Conservation (phyloP, 2,329 filamentous ascomycete species). For the Penicillium sp. region DNA sequence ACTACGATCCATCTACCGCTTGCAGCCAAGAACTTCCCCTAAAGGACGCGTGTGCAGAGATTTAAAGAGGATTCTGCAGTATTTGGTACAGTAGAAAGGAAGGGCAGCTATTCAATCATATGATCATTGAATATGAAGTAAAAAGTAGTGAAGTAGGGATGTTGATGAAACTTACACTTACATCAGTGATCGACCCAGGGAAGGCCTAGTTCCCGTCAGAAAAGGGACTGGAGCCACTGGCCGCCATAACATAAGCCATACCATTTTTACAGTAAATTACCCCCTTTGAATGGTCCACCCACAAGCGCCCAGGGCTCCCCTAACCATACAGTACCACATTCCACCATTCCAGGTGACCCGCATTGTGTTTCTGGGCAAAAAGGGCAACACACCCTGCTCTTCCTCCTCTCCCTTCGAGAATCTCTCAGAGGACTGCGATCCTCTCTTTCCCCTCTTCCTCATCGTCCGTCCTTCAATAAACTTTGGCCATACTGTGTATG, state of each 20-base stretch:
- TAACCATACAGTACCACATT: conserved; percentile 3
- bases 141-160: not conserved
- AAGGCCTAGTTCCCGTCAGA: not conserved
- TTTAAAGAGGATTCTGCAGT: not conserved
- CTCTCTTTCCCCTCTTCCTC: conserved; percentile 8
- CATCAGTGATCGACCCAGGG: not conserved
- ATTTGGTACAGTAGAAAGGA: not conserved
- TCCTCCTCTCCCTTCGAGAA: not conserved
- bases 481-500: conserved; percentile 32
- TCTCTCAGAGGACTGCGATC: not conserved
- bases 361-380: conserved; percentile 1
- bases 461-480: conserved; percentile 12
- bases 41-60: conserved; percentile 3
- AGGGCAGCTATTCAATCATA: not conserved
- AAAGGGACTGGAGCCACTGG: not conserved
- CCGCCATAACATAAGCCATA: not conserved
- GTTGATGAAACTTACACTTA: not conserved
- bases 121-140: not conserved
- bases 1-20: conserved; percentile 18
- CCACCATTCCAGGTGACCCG: conserved; percentile 8
- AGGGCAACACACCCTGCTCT: not conserved
- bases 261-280: not conserved
- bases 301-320: not conserved
- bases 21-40: conserved; percentile 10
- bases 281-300: not conserved